These are phyloP conservation scores for Xylariaceae sp. DNA, from an alignment of 2,329 filamentous ascomycete species.

Conservation along the genomic window DNA sequence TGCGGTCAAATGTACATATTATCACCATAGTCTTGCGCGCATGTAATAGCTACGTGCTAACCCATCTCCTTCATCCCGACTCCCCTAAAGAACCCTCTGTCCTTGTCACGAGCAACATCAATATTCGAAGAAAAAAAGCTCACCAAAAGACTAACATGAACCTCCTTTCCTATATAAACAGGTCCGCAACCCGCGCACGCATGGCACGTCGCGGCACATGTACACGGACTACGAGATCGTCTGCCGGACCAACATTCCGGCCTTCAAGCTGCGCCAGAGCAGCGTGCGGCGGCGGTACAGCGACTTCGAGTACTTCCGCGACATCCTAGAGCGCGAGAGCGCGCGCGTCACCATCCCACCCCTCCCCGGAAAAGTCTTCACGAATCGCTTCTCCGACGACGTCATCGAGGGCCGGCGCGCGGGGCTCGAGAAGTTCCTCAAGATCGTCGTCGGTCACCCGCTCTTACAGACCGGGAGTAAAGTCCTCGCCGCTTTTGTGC, in stretches of 20 bases:
- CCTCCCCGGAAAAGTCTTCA: conserved; percentile 95
- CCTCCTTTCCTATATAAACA: too few relatives aligned
- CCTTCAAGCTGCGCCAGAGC: conserved; percentile 92
- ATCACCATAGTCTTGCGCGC: too few relatives aligned
- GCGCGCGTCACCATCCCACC: conserved; percentile 95
- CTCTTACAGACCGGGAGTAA: conserved; percentile 97
- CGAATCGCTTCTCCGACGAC: conserved; percentile 96
- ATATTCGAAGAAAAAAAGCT: not conserved
- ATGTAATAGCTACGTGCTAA: too few relatives aligned
- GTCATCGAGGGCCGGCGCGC: conserved; percentile 94
- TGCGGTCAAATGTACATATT: too few relatives aligned
- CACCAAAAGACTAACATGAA: not conserved
- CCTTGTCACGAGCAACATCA: too few relatives aligned
- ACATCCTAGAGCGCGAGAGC: conserved; percentile 94
- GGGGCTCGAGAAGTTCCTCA: conserved; percentile 92
- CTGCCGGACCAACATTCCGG: conserved; percentile 97
- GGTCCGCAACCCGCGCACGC: conserved; percentile 92
- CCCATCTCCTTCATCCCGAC: too few relatives aligned
- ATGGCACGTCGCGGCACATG: conserved; percentile 93
- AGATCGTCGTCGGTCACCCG: conserved; percentile 97
- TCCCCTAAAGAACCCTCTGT: too few relatives aligned
- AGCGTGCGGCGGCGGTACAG: conserved; percentile 92
- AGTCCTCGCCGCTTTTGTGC: conserved; percentile 93
- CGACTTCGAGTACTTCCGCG: conserved; percentile 98
- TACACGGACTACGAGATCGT: conserved; percentile 99